These are phyloP conservation scores for Aspergillus amoenus DNA, from an alignment of 2,329 filamentous ascomycete genomes.

Conservation along the genomic window DNA sequence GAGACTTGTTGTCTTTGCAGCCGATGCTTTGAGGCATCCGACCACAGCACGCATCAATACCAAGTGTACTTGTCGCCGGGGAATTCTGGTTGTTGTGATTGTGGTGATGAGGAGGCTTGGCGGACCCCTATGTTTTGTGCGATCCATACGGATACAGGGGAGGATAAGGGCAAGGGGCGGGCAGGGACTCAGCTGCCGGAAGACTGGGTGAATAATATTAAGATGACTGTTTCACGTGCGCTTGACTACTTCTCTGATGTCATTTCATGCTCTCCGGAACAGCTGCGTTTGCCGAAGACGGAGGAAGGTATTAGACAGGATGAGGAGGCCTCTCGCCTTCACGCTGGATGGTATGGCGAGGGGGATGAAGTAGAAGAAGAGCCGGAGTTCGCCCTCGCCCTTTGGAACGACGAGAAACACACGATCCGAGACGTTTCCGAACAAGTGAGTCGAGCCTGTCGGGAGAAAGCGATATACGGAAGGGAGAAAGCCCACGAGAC, in stretches of 20 bases:
- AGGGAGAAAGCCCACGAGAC: conserved; percentile 79
- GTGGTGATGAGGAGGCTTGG: conserved; percentile 95
- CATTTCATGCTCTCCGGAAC: conserved; percentile 95
- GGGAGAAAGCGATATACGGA: conserved; percentile 67
- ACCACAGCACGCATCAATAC: conserved; percentile 91
- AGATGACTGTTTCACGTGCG: conserved; percentile 79
- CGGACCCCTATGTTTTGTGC: conserved; percentile 78
- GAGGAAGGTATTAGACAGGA: conserved; percentile 77
- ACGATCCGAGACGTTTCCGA: conserved; percentile 87
- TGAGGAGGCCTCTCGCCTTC: conserved; percentile 75
- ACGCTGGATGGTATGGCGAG: conserved; percentile 68
- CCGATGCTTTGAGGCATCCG: conserved; percentile 90
- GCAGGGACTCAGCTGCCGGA: conserved; percentile 70
- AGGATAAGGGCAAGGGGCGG: conserved; percentile 49
- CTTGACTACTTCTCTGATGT: conserved; percentile 98
- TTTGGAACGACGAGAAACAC: conserved; percentile 99
- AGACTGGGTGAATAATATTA: conserved; percentile 74
- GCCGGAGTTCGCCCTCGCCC: conserved; percentile 76
- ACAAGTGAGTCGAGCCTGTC: conserved; percentile 87
- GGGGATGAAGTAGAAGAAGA: conserved; percentile 62
- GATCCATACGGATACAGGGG: conserved; percentile 72
- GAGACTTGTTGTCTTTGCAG: conserved; percentile 95
- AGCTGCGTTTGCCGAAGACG: conserved; percentile 82
- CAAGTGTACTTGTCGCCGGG: conserved; percentile 83
- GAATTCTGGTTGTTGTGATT: conserved; percentile 96